A percentile compares a stretch with the other conserved stretches of the same genome.
phyloP scores from a whole-genome alignment of 75 land plant species.

The Ceratopteris richardii region DNA sequence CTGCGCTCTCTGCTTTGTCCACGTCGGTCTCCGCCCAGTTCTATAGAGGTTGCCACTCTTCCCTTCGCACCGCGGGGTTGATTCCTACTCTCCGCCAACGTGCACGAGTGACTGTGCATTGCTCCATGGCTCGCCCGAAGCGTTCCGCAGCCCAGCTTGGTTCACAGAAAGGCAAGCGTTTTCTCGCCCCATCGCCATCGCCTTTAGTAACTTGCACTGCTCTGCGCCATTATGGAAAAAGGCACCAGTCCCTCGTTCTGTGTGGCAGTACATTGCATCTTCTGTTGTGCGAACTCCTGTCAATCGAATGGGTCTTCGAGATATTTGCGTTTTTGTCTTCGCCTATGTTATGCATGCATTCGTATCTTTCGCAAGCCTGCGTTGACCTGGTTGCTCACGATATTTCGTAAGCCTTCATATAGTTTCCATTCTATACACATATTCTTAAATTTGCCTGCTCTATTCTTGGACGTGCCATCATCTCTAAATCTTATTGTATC shows the following conservation, averaged over 20 bases:
- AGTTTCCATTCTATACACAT: background rate
- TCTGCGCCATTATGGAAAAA: no score
- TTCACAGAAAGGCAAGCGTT: background rate
- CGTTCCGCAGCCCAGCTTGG: background rate
- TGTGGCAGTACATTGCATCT: no score
- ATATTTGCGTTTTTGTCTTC: background rate
- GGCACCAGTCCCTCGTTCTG: no score
- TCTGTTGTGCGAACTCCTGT: no score
- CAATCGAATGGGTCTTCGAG: background rate
- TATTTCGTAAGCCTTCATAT: background rate
- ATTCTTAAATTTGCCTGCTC: background rate
- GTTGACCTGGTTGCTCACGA: background rate
- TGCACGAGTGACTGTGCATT: no score
- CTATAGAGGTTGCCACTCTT: no score
- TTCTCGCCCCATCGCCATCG: background rate
- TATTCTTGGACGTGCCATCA: background rate
- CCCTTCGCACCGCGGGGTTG: no score
- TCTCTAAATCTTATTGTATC: no score
- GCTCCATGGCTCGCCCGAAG: conserved; percentile 1
- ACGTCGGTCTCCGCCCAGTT: no score
- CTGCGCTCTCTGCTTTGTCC: no score
- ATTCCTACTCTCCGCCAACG: no score
- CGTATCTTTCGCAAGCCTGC: background rate
- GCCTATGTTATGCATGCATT: background rate
- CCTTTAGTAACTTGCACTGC: no score